These are phyloP conservation scores for Aureobasidium uvarum DNA, from an alignment of 2,329 filamentous ascomycete species.

Conservation along the genomic window DNA sequence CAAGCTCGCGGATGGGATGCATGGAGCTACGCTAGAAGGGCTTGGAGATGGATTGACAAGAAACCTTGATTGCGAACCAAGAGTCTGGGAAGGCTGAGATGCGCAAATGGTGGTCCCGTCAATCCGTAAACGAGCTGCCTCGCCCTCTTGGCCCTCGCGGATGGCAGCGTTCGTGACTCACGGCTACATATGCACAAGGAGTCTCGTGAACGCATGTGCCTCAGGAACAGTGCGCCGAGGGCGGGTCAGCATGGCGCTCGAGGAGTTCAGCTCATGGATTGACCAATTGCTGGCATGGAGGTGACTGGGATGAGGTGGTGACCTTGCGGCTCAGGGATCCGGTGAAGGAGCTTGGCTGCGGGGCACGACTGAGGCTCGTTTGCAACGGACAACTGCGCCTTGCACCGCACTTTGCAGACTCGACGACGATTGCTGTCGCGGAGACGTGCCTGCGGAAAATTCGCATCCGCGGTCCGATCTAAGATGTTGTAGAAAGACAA, in stretches of 20 bases:
- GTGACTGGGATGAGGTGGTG: constrained; percentile 5
- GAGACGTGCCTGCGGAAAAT: not conserved
- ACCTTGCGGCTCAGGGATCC: constrained; percentile 16
- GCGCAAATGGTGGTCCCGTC: constrained; percentile 16
- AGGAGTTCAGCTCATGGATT: constrained; percentile 7
- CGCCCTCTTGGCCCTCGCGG: not conserved
- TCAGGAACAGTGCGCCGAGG: constrained; percentile 17
- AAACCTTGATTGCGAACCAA: constrained; percentile 19
- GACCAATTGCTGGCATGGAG: constrained; percentile 21
- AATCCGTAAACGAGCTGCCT: constrained; percentile 17
- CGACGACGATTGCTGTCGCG: constrained; percentile 16
- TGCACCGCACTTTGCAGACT: constrained; percentile 14
- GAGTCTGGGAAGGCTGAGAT: constrained; percentile 11
- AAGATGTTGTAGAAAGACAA: constrained; percentile 12
- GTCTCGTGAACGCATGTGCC: constrained; percentile 15
- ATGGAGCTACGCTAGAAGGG: constrained; percentile 19
- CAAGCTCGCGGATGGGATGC: constrained; percentile 1
- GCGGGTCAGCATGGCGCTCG: not conserved
- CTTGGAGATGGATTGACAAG: not conserved
- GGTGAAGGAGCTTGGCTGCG: constrained; percentile 21
- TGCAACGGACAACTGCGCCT: constrained; percentile 17
- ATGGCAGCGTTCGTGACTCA: constrained; percentile 17
- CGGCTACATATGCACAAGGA: constrained; percentile 6
- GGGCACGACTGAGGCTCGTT: constrained; percentile 16
- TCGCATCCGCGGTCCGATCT: constrained; percentile 12